A percentile compares a stretch with the other conserved stretches of the same genome.
These are phyloP conservation scores for Halophytophthora polymorphica DNA, from an alignment of 352 stramenopile genomes.

Conservation along the genomic window DNA sequence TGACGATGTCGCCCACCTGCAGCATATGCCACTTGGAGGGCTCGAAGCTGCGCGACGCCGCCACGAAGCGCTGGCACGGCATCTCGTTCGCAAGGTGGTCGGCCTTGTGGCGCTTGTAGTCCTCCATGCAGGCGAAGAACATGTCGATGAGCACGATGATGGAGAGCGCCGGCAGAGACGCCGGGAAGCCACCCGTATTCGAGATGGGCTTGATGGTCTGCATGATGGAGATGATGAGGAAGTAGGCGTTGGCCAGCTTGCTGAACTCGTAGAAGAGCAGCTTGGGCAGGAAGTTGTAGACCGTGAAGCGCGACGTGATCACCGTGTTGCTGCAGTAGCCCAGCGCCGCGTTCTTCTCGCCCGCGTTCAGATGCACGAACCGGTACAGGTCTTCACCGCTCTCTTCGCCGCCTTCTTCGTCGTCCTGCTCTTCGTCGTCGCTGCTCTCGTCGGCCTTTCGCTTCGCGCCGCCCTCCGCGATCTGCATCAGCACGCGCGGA, in stretches of 20 bases:
- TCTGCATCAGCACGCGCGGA: constrained; percentile 13
- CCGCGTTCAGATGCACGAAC: constrained; percentile 71
- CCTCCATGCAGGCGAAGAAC: constrained; percentile 89
- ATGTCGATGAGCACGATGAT: constrained; percentile 93
- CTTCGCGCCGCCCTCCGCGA: constrained; percentile 12
- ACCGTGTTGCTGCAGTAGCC: constrained; percentile 78
- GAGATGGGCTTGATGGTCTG: constrained; percentile 90
- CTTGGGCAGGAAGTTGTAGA: constrained; percentile 90
- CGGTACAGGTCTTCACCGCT: constrained; percentile 51
- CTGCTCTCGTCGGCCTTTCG: not conserved
- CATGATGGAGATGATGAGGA: constrained; percentile 91
- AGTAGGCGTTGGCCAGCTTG: constrained; percentile 94
- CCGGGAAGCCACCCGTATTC: constrained; percentile 89
- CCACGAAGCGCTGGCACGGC: constrained; percentile 48
- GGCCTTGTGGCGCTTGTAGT: constrained; percentile 87
- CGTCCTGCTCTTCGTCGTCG: not conserved
- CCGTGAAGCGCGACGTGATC: constrained; percentile 89
- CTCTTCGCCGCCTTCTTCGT: constrained; percentile 4
- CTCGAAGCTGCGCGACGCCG: constrained; percentile 44
- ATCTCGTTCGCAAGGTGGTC: constrained; percentile 86
- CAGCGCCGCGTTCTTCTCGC: constrained; percentile 48
- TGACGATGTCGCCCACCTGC: constrained; percentile 88
- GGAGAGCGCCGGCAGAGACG: constrained; percentile 86
- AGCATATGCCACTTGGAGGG: constrained; percentile 71
- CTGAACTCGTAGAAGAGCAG: constrained; percentile 89